Evolutionary conservation across 2,329 filamentous ascomycete genomes (phyloP).

Genomic region (Talaromyces sp.): DNA sequence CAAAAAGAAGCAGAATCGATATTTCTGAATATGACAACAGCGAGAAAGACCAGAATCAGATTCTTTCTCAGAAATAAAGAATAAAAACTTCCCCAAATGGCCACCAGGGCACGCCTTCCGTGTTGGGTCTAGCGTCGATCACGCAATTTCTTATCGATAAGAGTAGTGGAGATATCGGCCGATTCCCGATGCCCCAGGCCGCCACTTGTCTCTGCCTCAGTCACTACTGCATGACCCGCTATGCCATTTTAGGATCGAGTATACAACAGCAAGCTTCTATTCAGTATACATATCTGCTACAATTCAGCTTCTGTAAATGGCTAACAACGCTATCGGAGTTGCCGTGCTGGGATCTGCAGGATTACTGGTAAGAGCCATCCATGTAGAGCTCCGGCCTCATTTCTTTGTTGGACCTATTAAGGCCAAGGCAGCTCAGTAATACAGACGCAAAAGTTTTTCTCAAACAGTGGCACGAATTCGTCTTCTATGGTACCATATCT

Average conservation of each 20-base stretch:
- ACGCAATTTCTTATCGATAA: constrained; percentile 21
- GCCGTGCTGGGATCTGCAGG: constrained; percentile 45
- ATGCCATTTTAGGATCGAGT: background rate
- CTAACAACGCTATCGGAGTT: constrained; percentile 27
- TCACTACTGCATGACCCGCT: background rate
- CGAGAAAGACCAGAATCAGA: background rate
- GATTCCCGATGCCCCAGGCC: background rate
- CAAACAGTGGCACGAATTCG: constrained; percentile 50
- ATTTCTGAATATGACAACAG: background rate
- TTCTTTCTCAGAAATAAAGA: background rate
- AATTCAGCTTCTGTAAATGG: constrained; percentile 27
- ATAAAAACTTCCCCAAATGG: constrained; percentile 4
- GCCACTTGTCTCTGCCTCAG: too few species aligned
- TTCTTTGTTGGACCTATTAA: constrained; percentile 33
- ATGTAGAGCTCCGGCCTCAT: background rate
- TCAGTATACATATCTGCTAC: background rate
- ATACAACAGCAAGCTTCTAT: too few species aligned
- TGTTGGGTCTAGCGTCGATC: constrained; percentile 15
- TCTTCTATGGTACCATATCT: constrained; percentile 52
- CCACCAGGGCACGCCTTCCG: constrained; percentile 11
- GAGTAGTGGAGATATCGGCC: background rate
- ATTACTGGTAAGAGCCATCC: constrained; percentile 42
- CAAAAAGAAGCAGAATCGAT: background rate
- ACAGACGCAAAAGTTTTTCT: constrained; percentile 70
- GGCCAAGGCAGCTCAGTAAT: constrained; percentile 70